These are phyloP conservation scores for Warburgia ugandensis DNA, from an alignment of 164 flowering plant genomes.

Conservation along the genomic window DNA sequence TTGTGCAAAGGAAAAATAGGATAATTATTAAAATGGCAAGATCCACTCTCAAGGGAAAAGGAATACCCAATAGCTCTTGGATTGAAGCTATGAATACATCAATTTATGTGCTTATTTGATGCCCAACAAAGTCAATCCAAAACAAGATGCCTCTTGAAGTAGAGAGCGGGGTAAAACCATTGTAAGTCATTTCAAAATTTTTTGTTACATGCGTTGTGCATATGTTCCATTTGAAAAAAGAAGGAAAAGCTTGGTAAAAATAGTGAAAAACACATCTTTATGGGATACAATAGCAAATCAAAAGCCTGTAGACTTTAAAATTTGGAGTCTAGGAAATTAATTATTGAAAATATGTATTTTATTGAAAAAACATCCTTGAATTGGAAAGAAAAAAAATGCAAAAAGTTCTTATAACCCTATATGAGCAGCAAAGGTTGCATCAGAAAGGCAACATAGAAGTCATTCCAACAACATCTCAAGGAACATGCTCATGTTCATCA, in stretches of 20 bases:
- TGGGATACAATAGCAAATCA: neutral
- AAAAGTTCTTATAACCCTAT: neutral
- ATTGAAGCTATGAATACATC: slow-evolving; percentile 2
- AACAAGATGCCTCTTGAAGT: too few relatives aligned
- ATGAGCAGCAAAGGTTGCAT: neutral
- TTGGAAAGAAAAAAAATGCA: neutral
- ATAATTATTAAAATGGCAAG: slow-evolving; percentile 3
- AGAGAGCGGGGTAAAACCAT: neutral
- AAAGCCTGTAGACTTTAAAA: neutral
- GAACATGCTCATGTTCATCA: too few relatives aligned
- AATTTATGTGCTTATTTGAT: neutral
- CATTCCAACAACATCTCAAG: too few relatives aligned
- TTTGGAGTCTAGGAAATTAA: neutral
- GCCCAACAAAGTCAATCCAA: too few relatives aligned
- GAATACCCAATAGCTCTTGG: too few relatives aligned
- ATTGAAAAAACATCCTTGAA: neutral
- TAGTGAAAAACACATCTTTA: neutral
- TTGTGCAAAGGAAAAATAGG: slow-evolving; percentile 2
- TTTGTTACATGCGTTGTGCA: neutral
- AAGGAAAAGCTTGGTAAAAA: too few relatives aligned
- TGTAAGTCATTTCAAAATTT: neutral
- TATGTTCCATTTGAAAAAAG: neutral
- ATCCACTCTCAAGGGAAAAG: too few relatives aligned
- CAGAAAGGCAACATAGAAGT: too few relatives aligned
- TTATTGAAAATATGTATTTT: neutral